These are phyloP conservation scores for Cryomyces minteri DNA, from an alignment of 495 filamentous ascomycete genomes.

Conservation along the genomic window DNA sequence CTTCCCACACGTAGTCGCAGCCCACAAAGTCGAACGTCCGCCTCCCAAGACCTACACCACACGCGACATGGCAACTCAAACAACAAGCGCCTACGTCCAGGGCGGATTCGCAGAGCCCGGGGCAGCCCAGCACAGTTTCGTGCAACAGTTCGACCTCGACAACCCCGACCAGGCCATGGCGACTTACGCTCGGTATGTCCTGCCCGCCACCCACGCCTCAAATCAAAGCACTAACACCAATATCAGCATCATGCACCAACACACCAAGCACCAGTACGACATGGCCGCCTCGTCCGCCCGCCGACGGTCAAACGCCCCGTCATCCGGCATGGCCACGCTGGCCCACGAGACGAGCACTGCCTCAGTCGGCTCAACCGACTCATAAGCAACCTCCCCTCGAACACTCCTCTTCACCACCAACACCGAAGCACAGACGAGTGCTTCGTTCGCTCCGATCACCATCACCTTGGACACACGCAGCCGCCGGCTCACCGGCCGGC, in stretches of 20 bases:
- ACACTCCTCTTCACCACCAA: too few relatives aligned
- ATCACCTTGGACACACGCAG: too few relatives aligned
- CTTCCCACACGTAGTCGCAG: too few relatives aligned
- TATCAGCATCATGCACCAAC: not conserved
- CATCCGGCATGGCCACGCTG: not conserved
- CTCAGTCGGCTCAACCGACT: too few relatives aligned
- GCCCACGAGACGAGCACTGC: too few relatives aligned
- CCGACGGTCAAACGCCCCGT: not conserved
- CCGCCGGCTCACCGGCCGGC: too few relatives aligned
- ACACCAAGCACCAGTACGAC: not conserved
- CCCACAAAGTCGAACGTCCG: too few relatives aligned
- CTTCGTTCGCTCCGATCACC: too few relatives aligned
- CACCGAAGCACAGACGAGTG: too few relatives aligned
- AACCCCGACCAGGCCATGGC: constrained; percentile 2
- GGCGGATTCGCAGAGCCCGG: not conserved
- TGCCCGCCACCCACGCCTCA: not conserved
- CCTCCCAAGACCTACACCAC: too few relatives aligned
- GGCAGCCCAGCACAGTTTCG: not conserved
- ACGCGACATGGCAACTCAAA: not conserved
- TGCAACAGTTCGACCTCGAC: constrained; percentile 1
- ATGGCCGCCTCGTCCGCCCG: not conserved
- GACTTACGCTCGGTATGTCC: constrained; percentile 4
- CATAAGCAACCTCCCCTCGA: too few relatives aligned
- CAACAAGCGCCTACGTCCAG: not conserved
- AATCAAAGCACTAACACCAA: not conserved